A percentile compares a stretch with the other conserved stretches of the same genome.
Evolutionary conservation across 768 basidiomycete genomes (phyloP).

Genomic region (Leccinum uliginosum): DNA sequence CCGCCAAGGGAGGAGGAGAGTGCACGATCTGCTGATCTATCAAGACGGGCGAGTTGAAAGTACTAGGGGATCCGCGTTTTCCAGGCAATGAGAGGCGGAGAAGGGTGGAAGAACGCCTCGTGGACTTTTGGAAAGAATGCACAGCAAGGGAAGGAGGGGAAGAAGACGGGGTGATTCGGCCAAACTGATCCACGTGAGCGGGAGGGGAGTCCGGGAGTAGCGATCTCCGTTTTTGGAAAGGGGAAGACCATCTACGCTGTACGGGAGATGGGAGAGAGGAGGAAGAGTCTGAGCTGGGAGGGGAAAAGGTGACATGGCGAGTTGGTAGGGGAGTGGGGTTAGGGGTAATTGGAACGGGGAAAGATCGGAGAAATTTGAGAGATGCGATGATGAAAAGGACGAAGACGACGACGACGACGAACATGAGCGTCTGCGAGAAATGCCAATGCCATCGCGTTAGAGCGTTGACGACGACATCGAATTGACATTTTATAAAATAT

Average conservation of each 20-base stretch:
- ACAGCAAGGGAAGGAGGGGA: neutral
- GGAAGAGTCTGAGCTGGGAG: neutral
- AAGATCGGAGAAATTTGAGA: neutral
- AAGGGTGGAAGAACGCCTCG: neutral
- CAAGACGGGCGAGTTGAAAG: neutral
- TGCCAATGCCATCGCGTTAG: neutral
- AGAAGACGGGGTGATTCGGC: neutral
- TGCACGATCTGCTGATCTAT: neutral
- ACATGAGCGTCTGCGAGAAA: slow-evolving; percentile 1
- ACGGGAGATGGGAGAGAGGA: neutral
- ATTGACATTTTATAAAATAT: neutral
- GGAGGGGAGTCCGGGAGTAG: neutral
- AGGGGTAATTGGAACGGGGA: neutral
- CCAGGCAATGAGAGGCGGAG: slow-evolving; percentile 7
- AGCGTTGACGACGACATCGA: neutral
- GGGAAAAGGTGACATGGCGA: slow-evolving; percentile 18
- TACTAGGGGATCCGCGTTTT: slow-evolving; percentile 8
- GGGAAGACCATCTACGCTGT: neutral
- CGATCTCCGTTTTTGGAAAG: slow-evolving; percentile 4
- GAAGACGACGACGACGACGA: slow-evolving; percentile 8
- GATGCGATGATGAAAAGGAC: neutral
- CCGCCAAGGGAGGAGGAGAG: neutral
- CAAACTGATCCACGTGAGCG: slow-evolving; percentile 4
- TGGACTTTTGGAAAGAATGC: neutral
- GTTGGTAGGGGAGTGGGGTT: neutral